Conservation (phyloP, 2,329 filamentous ascomycete species). For the Hymenoscyphus occultus region DNA sequence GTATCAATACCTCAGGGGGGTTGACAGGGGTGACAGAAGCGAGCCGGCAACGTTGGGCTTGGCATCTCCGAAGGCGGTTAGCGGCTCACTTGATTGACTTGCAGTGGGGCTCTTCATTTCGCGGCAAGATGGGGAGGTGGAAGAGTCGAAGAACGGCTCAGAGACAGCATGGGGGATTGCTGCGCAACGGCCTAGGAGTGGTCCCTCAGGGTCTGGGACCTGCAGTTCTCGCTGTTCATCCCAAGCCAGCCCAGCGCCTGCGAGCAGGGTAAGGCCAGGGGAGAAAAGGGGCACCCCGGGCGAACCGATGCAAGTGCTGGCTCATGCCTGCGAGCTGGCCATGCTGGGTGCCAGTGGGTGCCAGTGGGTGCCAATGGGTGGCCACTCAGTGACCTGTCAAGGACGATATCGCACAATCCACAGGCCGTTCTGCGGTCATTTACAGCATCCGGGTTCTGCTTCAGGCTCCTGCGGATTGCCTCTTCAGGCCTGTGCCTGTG, state of each 20-base stretch:
- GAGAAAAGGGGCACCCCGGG: no score
- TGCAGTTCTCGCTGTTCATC: not conserved
- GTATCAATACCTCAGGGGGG: not conserved
- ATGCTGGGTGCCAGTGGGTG: not conserved
- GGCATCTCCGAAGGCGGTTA: not conserved
- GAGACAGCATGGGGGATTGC: no score
- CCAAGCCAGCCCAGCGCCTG: not conserved
- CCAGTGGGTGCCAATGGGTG: no score
- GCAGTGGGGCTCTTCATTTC: slow-evolving; percentile 9
- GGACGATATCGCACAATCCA: no score
- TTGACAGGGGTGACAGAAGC: not conserved
- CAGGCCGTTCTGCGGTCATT: slow-evolving; percentile 1
- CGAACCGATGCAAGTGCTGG: no score
- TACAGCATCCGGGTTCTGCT: not conserved
- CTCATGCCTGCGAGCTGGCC: not conserved
- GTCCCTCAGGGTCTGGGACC: not conserved
- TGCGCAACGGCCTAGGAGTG: slow-evolving; percentile 3
- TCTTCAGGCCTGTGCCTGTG: not conserved
- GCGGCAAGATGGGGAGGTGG: not conserved
- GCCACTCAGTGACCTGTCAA: no score
- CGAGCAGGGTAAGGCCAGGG: not conserved
- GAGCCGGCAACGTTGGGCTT: not conserved
- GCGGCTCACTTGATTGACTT: not conserved
- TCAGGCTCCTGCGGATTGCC: not conserved
- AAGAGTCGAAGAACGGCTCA: not conserved